Conservation (phyloP, 2,329 filamentous ascomycete species). For the Aspergillus sp. region DNA sequence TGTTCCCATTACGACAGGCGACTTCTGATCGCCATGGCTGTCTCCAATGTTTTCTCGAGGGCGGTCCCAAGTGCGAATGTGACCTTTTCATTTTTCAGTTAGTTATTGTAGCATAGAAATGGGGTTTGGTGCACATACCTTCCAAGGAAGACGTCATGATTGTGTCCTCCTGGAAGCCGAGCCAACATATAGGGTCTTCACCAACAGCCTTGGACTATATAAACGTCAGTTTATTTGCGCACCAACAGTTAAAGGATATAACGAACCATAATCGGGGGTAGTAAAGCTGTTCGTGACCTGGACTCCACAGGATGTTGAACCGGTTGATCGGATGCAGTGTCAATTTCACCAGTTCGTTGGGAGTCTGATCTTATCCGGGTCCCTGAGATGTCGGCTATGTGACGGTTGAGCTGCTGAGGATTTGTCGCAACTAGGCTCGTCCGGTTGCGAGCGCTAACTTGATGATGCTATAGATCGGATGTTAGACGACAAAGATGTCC, state of each 20-base stretch:
- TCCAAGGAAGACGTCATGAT: constrained; percentile 91
- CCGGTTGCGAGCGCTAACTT: constrained; percentile 39
- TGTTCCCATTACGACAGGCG: constrained; percentile 18
- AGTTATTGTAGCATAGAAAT: constrained; percentile 12
- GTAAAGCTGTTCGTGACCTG: constrained; percentile 76
- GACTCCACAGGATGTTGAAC: constrained; percentile 80
- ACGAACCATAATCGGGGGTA: constrained; percentile 85
- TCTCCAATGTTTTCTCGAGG: constrained; percentile 49
- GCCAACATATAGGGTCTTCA: constrained; percentile 81
- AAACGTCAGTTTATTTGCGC: constrained; percentile 13
- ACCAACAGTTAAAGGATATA: not conserved
- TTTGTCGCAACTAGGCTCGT: constrained; percentile 32
- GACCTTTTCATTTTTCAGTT: constrained; percentile 52
- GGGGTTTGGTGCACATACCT: constrained; percentile 57
- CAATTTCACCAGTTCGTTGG: constrained; percentile 52
- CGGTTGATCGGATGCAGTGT: constrained; percentile 54
- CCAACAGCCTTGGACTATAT: constrained; percentile 76
- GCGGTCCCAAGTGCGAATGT: constrained; percentile 73
- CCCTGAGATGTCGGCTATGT: constrained; percentile 61
- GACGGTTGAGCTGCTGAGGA: constrained; percentile 49
- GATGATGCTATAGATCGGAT: constrained; percentile 26
- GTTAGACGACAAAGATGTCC: not conserved
- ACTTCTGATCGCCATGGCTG: constrained; percentile 20
- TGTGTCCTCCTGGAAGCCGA: constrained; percentile 89
- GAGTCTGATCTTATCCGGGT: constrained; percentile 71